Base-by-base conservation (phyloP, 2,329 filamentous ascomycete species). In the Neopestalotiopsis sp. region DNA sequence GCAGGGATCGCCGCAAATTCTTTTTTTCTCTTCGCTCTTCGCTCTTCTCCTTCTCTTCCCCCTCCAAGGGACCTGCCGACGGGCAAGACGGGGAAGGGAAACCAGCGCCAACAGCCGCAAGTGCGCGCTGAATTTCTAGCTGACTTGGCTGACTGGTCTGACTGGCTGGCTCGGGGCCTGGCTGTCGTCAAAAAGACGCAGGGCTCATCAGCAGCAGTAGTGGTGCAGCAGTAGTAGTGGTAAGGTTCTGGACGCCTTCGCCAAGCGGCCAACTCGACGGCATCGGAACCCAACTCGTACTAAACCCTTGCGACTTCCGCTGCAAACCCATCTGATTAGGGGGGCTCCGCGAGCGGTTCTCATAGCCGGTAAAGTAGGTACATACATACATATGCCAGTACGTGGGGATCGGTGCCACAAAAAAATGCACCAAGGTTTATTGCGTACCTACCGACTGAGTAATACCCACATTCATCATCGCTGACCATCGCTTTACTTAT, bases 401-500 rank as follows among this genome's bases (percentile, higher is more conserved):
- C 34, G 34, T 38, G 34, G 34, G 34, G 34, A 38, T 53, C 45
- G 45, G 45, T 20, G 17, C 45, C 45, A 53, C 45, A 53, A 53
- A 53, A 53, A 53, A 53, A 53, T n/a, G 45, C 45, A 53, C 45
- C 45, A 53, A 53, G 45, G 45, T 53, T 53, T 53, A 53, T 53
- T 53, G 45, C 45, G 45, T 53, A 53, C 45, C 45, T 17, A 53
- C 45, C 45, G 14, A 53, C 45, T 53, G 45, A 53, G 45, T 53
- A 53, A 61, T 65, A 65, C 24, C 62, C 62, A 65, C 62, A 65
- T 24, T 65, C 62, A 65, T 65, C 62, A 65, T 65, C 62, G 62
- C 62, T 65, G 20, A 65, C n/a, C 62, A 20, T 14, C 42, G 28
- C 40, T 30, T 66, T 56, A 62, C 59, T 66, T 66, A 56, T 56